Conservation (phyloP, 1,284 basidiomycete species). For the Sphaerobolus stellatus region DNA sequence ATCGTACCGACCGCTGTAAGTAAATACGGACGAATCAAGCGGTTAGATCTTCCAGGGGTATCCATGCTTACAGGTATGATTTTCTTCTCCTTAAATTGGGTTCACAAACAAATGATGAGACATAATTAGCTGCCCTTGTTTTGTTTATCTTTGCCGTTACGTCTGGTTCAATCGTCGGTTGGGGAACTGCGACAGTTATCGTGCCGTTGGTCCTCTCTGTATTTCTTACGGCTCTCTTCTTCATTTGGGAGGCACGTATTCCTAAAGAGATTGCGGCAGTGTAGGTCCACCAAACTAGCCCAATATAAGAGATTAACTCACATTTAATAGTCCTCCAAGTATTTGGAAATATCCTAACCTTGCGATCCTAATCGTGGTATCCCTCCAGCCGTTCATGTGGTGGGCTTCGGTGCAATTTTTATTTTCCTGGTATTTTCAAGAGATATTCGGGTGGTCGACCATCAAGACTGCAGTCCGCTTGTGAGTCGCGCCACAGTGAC, state of each 20-base stretch:
- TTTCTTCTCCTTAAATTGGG: neutral
- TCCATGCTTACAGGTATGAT: conserved; percentile 38
- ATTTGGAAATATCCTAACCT: conserved; percentile 22
- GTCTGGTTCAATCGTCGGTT: conserved; percentile 43
- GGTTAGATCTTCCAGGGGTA: conserved; percentile 42
- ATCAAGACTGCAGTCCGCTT: conserved; percentile 19
- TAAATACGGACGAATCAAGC: neutral
- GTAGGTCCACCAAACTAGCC: conserved; percentile 21
- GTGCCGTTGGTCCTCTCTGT: conserved; percentile 45
- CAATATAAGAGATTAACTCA: conserved; percentile 20
- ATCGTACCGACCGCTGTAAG: neutral
- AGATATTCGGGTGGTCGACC: conserved; percentile 15
- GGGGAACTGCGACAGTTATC: conserved; percentile 41
- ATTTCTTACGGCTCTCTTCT: conserved; percentile 35
- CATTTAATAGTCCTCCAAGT: conserved; percentile 17
- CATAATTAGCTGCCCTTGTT: conserved; percentile 29
- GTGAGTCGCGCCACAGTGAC: conserved; percentile 1
- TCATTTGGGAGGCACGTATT: conserved; percentile 41
- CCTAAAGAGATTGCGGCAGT: conserved; percentile 39
- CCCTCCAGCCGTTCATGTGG: conserved; percentile 20
- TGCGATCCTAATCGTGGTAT: conserved; percentile 16
- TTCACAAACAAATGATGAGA: neutral
- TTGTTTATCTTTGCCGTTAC: conserved; percentile 52
- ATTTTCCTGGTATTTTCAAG: conserved; percentile 17
- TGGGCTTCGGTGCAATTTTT: conserved; percentile 15